Base-by-base conservation (phyloP, 1,284 basidiomycete genomes). In the Irpex lacteus region DNA sequence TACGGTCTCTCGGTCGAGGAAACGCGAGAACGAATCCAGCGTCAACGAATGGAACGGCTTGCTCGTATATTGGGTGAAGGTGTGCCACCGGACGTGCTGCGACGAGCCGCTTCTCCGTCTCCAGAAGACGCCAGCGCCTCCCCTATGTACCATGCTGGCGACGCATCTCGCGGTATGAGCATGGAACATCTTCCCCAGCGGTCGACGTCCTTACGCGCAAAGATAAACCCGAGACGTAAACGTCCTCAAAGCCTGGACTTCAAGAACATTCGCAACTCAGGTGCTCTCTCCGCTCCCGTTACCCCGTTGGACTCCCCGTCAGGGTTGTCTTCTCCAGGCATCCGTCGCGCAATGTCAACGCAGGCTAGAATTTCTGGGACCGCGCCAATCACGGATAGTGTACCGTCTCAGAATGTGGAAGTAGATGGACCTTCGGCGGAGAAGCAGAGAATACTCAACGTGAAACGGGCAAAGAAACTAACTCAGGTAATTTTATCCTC, bases 391-490 rank as follows among this genome's bases (percentile, higher is more conserved):
- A 11, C 26, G 15, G 54, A 61, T 6, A 44, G 26, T 56, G 52
- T 18, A 38, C 50, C 49, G 62, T 50, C 36, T 18, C 53, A 49
- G 47, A 8, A 7, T 13, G 9, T 26, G 8, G 52, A 15, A n/a
- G 19, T n/a, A 18, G 52, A 59, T 15, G 60, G 59, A 61, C 68
- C 73, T 18, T 66, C 74, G 66, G 66, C 71, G 19, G 76, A 77
- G 65, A 75, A 71, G 60, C 77, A 78, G 68, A 72, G 75, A 63
- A 70, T 73, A 38, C 63, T 77, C 68, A 80, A 78, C 63, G 77
- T 83, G 56, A 76, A 76, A 63, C 78, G 82, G 32, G 80, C 80
- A 21, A 72, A 77, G 67, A 84, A 84, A 72, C 79, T 85, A 76
- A 71, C 78, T 18, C 79, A 83, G 77, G 83, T 83, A 66, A 40